Evolutionary conservation across 805 yeast species (phyloP), one percentile per base, ranked within the genome.

Genomic region (Yarrowia bubula): DNA sequence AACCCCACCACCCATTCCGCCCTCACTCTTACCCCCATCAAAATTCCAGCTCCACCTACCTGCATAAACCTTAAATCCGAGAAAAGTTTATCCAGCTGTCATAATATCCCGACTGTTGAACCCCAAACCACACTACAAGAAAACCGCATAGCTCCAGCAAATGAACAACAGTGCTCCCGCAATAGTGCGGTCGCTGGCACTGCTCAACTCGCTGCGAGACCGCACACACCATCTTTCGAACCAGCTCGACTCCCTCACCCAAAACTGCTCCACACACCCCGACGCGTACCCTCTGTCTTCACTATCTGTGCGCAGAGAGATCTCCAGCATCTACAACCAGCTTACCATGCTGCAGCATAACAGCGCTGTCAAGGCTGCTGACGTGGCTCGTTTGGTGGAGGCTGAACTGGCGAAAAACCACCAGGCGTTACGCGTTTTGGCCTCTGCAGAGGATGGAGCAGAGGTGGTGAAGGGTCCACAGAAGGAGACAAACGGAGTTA

Each of bases 131-230:
- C 17, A 7, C 15, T 9, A 11, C 33, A 10, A 35, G 13, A 22
- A 11, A 35, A 35, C 38, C 3, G 13, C 38, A 35, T 8, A 35
- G 9, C 15, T 11, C 3, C 22, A 43, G 58, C 44, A 37, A 48
- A 51, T 55, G 61, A 55, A 55, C 61, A 55, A 55, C 38, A 55
- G 47, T 31, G 61, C 61, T 37, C 61, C 61, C 7, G 61, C 61
- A 35, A 55, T 55, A 1, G 61, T 55, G 61, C 61, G 61, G 61
- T 55, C 61, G 47, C 61, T 55, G 35, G 61, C 61, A 9, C 61
- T 55, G 15, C 18, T 55, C 10, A 55, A 55, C 61, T 39, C 61
- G 38, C 31, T 55, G 13, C 61, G 61, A 33, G 61, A 55, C 61
- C 61, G 61, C 61, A 55, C 61, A 14, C 47, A 55, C 35, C 37